Conservation (phyloP, 257 asterid species). For the Rhazya stricta region DNA sequence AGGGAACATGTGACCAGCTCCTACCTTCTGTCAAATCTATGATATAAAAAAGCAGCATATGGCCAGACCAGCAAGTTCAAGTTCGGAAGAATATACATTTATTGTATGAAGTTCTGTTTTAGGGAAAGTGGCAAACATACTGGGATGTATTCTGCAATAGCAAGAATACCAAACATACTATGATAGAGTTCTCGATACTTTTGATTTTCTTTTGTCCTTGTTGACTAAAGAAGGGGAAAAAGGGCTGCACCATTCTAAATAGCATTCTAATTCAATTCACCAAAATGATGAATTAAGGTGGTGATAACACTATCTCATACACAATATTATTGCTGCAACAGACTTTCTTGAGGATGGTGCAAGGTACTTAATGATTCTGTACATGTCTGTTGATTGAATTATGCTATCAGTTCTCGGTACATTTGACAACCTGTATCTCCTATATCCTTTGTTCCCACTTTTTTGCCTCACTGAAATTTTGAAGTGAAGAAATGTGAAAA, state of each 20-base stretch:
- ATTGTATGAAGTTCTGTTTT: background rate
- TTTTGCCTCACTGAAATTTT: background rate
- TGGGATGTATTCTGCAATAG: background rate
- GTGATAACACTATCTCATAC: background rate
- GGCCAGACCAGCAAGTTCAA: background rate
- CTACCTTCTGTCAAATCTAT: background rate
- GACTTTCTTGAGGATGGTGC: slow-evolving; percentile 92
- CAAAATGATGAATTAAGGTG: background rate
- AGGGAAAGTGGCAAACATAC: background rate
- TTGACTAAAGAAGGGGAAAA: background rate
- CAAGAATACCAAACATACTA: background rate
- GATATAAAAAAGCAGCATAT: background rate
- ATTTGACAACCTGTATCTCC: background rate
- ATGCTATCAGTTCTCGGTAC: background rate
- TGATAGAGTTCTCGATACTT: background rate
- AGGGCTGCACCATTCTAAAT: background rate
- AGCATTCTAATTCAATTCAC: background rate
- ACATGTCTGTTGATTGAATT: background rate
- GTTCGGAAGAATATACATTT: background rate
- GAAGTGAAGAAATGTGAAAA: background rate
- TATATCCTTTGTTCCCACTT: background rate
- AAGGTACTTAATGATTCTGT: slow-evolving; percentile 38
- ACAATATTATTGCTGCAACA: slow-evolving; percentile 17
- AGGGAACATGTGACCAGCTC: background rate
- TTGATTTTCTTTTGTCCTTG: background rate